Evolutionary conservation across 805 yeast species (phyloP).

Genomic region (Myxozyma vanderwaltii): DNA sequence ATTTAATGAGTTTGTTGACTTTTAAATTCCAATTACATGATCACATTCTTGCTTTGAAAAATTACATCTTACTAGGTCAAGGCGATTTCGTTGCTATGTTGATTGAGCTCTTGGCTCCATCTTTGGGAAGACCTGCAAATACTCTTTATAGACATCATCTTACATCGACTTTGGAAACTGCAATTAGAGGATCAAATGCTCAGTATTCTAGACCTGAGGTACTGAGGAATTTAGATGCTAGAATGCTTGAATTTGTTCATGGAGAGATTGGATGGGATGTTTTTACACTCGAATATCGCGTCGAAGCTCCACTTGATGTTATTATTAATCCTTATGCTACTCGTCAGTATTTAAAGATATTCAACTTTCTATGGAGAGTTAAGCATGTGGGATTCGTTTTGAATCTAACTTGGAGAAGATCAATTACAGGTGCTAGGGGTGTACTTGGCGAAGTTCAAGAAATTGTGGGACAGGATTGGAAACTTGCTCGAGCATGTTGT

Average conservation of each 20-base stretch:
- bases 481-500: conserved; percentile 34
- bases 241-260: conserved; percentile 72
- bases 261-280: conserved; percentile 89
- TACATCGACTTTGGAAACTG: conserved; percentile 63
- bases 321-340: conserved; percentile 53
- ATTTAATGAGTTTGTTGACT: conserved; percentile 54
- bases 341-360: conserved; percentile 68
- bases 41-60: conserved; percentile 65
- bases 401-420: conserved; percentile 51
- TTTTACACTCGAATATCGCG: conserved; percentile 76
- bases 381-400: conserved; percentile 61
- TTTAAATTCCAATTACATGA: conserved; percentile 52
- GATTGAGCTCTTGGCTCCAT: conserved; percentile 54
- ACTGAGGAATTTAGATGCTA: conserved; percentile 70
- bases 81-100: conserved; percentile 82
- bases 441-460: conserved; percentile 23
- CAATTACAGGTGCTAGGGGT: conserved; percentile 38
- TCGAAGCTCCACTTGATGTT: conserved; percentile 55
- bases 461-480: conserved; percentile 36
- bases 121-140: conserved; percentile 64
- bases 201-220: conserved; percentile 45
- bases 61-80: conserved; percentile 66
- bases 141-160: conserved; percentile 65
- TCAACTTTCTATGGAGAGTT: conserved; percentile 82
- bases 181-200: conserved; percentile 51